A percentile compares a stretch with the other conserved stretches of the same genome.
Conservation (phyloP, 768 basidiomycete genomes). For the Tricholoma terreum region DNA sequence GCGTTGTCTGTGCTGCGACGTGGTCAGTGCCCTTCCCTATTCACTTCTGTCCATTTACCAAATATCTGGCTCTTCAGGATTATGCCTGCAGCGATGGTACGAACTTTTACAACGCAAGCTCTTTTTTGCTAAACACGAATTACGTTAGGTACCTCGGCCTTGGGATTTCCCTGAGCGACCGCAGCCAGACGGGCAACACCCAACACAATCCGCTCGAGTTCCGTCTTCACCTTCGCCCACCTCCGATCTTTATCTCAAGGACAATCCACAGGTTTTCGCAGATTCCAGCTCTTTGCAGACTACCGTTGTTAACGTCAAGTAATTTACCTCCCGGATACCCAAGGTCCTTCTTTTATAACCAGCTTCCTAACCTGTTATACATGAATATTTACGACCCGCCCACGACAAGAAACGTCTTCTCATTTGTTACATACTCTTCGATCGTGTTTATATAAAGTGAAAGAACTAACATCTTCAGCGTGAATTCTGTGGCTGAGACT, state of each 20-base stretch:
- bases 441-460: too few relatives aligned
- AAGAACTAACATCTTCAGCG: too few relatives aligned
- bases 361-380: not conserved
- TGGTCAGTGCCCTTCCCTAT: constrained; percentile 45
- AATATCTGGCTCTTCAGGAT: constrained; percentile 44
- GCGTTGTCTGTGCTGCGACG: constrained; percentile 88
- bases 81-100: constrained; percentile 71
- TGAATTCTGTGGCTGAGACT: not conserved
- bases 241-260: not conserved
- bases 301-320: not conserved
- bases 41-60: not conserved
- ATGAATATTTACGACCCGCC: not conserved
- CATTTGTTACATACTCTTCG: not conserved
- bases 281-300: too few relatives aligned
- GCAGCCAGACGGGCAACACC: constrained; percentile 1
- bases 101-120: not conserved
- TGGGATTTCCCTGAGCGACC: constrained; percentile 69
- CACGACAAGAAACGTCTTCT: not conserved
- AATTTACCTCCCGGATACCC: not conserved
- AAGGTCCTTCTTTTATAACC: not conserved
- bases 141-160: constrained; percentile 57
- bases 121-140: not conserved
- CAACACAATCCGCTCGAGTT: constrained; percentile 12
- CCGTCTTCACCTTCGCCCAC: not conserved
- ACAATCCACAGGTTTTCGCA: not conserved